Conservation (phyloP, 1,284 basidiomycete genomes). For the Hypsizygus ulmarius region DNA sequence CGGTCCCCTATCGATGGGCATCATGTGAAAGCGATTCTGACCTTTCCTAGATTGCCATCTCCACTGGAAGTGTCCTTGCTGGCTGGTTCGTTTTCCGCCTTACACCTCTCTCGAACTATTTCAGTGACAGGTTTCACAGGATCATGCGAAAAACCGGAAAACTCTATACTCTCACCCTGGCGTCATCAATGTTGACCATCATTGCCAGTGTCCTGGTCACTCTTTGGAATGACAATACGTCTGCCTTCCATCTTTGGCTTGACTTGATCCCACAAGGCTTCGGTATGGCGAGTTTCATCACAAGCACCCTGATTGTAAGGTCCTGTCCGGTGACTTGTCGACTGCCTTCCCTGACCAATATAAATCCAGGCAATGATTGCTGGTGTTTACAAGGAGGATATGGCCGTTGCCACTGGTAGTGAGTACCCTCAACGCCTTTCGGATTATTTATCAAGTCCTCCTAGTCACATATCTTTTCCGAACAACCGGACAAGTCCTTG, state of each 20-base stretch:
- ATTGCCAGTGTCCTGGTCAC: constrained; percentile 56
- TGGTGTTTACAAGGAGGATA: constrained; percentile 74
- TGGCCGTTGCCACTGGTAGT: constrained; percentile 88
- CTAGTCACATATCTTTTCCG: constrained; percentile 88
- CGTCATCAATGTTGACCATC: constrained; percentile 53
- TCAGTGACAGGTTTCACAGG: constrained; percentile 41
- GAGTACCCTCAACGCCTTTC: constrained; percentile 30
- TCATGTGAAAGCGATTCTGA: constrained; percentile 17
- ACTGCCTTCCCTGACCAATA: constrained; percentile 9
- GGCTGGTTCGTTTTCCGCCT: constrained; percentile 61
- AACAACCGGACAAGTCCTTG: constrained; percentile 88
- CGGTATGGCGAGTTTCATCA: constrained; percentile 80
- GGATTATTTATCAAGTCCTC: constrained; percentile 8
- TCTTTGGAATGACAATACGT: constrained; percentile 62
- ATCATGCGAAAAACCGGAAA: constrained; percentile 81
- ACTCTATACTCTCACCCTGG: constrained; percentile 70
- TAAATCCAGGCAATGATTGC: constrained; percentile 75
- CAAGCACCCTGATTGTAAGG: constrained; percentile 75
- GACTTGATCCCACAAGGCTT: constrained; percentile 79
- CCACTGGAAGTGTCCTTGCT: constrained; percentile 77
- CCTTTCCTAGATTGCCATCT: constrained; percentile 61
- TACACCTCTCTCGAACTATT: not conserved
- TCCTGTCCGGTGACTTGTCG: constrained; percentile 7
- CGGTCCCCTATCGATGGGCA: constrained; percentile 26
- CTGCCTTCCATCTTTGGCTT: constrained; percentile 67